phyloP scores from a whole-genome alignment of 1,284 basidiomycete genomes.

The Dichomitus squalens region DNA sequence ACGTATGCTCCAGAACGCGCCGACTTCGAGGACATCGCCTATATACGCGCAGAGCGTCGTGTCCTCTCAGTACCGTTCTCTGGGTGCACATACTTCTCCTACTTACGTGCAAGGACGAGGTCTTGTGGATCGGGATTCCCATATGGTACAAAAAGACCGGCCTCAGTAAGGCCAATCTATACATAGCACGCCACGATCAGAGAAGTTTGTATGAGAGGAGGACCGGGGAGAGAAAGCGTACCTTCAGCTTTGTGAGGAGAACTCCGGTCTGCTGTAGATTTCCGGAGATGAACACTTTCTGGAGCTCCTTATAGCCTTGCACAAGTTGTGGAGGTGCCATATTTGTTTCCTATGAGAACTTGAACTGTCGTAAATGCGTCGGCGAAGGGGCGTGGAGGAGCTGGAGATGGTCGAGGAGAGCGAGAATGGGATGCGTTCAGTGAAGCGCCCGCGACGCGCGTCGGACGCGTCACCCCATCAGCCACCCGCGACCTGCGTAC shows the following conservation, averaged over 20 bases:
- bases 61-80: not conserved
- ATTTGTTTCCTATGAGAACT: conserved; percentile 5
- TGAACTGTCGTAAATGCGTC: not conserved
- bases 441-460: conserved; percentile 54
- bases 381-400: conserved; percentile 23
- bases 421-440: conserved; percentile 34
- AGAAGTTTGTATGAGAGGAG: not conserved
- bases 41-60: conserved; percentile 14
- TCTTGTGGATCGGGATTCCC: conserved; percentile 61
- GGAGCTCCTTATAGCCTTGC: conserved; percentile 63
- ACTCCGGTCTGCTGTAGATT: conserved; percentile 66
- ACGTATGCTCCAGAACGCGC: conserved; percentile 91
- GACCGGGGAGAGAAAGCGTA: conserved; percentile 27
- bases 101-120: conserved; percentile 61
- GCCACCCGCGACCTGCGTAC: conserved; percentile 24
- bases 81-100: not conserved
- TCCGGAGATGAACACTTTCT: conserved; percentile 60
- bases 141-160: conserved; percentile 73
- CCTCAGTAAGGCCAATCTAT: conserved; percentile 79
- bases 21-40: conserved; percentile 96
- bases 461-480: conserved; percentile 43
- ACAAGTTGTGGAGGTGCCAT: conserved; percentile 61
- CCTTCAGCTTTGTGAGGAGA: conserved; percentile 76
- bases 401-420: conserved; percentile 30
- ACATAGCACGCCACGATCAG: conserved; percentile 3